Conservation (phyloP, 441 rosid species). For the Populus hybrid region DNA sequence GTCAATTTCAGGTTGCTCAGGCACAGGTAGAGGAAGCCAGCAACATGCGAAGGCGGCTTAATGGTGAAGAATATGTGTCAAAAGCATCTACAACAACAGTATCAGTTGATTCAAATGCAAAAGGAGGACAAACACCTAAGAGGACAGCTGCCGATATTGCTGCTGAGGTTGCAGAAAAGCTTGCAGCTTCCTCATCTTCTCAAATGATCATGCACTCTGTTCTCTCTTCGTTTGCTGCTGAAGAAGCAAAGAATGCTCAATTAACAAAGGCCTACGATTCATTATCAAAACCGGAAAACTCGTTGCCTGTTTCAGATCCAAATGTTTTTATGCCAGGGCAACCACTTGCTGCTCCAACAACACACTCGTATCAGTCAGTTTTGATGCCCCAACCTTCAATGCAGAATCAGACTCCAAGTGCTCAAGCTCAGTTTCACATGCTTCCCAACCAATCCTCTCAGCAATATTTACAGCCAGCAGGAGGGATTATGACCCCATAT, state of each 20-base stretch:
- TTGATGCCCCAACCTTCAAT: conserved; percentile 34
- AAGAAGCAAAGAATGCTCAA: conserved; percentile 66
- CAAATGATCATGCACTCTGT: conserved; percentile 92
- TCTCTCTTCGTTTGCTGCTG: conserved; percentile 87
- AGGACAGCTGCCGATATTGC: conserved; percentile 85
- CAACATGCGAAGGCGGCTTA: conserved; percentile 49
- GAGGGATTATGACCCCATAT: conserved; percentile 29
- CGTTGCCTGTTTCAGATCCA: conserved; percentile 42
- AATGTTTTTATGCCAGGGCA: conserved; percentile 40
- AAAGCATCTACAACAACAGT: conserved; percentile 28
- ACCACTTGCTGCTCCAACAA: conserved; percentile 35
- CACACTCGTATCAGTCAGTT: conserved; percentile 40
- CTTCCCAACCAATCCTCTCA: conserved; percentile 57
- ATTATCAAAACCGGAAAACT: conserved; percentile 37
- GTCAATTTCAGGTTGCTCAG: conserved; percentile 57
- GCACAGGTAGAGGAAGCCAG: conserved; percentile 62
- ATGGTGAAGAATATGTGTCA: conserved; percentile 40
- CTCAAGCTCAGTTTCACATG: conserved; percentile 58
- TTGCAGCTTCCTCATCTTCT: conserved; percentile 83
- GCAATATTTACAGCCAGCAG: conserved; percentile 61
- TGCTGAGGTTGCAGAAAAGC: conserved; percentile 92
- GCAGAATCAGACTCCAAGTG: conserved; percentile 49
- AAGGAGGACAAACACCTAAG: conserved; percentile 49
- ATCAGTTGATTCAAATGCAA: conserved; percentile 23
- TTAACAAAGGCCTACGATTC: conserved; percentile 26